Evolutionary conservation across 257 asterid species (phyloP).

Genomic region (Solanum appendiculatum): DNA sequence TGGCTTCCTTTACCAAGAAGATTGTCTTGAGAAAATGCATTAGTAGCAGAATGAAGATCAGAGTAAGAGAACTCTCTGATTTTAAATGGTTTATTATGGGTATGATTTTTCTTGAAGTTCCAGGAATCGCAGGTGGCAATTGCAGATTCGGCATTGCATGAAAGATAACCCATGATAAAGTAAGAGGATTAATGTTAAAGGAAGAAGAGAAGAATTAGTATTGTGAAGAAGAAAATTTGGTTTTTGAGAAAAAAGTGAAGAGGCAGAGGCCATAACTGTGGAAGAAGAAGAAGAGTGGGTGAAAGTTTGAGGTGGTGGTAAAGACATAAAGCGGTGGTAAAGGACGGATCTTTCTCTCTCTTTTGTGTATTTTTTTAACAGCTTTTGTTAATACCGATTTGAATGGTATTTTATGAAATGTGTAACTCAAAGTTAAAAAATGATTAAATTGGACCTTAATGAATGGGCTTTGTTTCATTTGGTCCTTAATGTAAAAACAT

Average conservation of each 20-base stretch:
- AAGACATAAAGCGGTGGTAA: slow-evolving; percentile 21
- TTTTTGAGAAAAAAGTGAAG: not conserved
- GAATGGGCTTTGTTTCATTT: not conserved
- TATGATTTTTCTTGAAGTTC: slow-evolving; percentile 17
- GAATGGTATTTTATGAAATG: not conserved
- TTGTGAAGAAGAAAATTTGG: not conserved
- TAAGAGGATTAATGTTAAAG: not conserved
- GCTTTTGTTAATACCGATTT: slow-evolving; percentile 13
- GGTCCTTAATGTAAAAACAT: too few relatives aligned
- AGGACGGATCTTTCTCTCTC: not conserved
- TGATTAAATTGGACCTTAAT: not conserved
- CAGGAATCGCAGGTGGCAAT: slow-evolving; percentile 64
- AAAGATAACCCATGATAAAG: slow-evolving; percentile 57
- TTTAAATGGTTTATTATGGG: slow-evolving; percentile 14
- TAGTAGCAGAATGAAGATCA: slow-evolving; percentile 52
- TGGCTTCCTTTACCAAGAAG: slow-evolving; percentile 82
- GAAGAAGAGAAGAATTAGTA: not conserved
- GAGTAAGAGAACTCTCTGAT: slow-evolving; percentile 39
- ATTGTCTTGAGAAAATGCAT: slow-evolving; percentile 49
- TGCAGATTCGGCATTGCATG: slow-evolving; percentile 64
- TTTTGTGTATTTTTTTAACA: slow-evolving; percentile 1
- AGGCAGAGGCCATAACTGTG: slow-evolving; percentile 28
- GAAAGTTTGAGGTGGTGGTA: slow-evolving; percentile 6
- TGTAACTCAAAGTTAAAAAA: not conserved
- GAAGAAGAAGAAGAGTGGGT: slow-evolving; percentile 8